Conservation (phyloP, 2,329 filamentous ascomycete genomes). For the Ilyonectria sp. region DNA sequence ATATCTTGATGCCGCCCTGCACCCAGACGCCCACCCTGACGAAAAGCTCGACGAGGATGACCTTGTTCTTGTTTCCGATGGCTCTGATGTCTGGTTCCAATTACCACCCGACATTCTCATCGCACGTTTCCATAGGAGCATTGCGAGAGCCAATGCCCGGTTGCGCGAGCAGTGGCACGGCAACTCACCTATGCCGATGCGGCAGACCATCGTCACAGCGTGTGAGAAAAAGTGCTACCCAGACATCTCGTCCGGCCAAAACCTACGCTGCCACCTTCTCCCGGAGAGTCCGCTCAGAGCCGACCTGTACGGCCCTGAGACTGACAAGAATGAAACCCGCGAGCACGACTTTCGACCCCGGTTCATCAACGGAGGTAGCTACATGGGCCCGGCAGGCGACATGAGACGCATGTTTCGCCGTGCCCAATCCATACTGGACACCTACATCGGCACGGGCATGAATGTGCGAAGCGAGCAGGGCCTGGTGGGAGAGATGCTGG, state of each 20-base stretch:
- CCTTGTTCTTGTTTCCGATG: slow-evolving; percentile 10
- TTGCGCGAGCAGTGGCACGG: neutral
- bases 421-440: slow-evolving; percentile 36
- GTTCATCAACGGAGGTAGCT: slow-evolving; percentile 48
- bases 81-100: slow-evolving; percentile 21
- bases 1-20: slow-evolving; percentile 8
- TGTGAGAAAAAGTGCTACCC: slow-evolving; percentile 43
- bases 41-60: slow-evolving; percentile 16
- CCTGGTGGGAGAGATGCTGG: slow-evolving; percentile 47
- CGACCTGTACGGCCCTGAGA: slow-evolving; percentile 39
- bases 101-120: slow-evolving; percentile 10
- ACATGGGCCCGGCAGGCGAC: slow-evolving; percentile 45
- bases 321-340: slow-evolving; percentile 18
- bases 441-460: slow-evolving; percentile 12
- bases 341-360: slow-evolving; percentile 33
- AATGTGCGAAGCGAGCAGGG: slow-evolving; percentile 46
- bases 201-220: slow-evolving; percentile 40
- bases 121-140: neutral
- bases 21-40: neutral
- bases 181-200: slow-evolving; percentile 22
- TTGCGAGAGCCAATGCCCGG: slow-evolving; percentile 9
- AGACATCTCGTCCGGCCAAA: slow-evolving; percentile 1
- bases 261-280: slow-evolving; percentile 31
- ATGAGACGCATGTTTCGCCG: slow-evolving; percentile 44
- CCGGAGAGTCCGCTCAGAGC: slow-evolving; percentile 37